A percentile compares a stretch with the other conserved stretches of the same genome.
These are phyloP conservation scores for Chenopodium quinoa DNA, from an alignment of 148 eudicot species.

Conservation along the genomic window DNA sequence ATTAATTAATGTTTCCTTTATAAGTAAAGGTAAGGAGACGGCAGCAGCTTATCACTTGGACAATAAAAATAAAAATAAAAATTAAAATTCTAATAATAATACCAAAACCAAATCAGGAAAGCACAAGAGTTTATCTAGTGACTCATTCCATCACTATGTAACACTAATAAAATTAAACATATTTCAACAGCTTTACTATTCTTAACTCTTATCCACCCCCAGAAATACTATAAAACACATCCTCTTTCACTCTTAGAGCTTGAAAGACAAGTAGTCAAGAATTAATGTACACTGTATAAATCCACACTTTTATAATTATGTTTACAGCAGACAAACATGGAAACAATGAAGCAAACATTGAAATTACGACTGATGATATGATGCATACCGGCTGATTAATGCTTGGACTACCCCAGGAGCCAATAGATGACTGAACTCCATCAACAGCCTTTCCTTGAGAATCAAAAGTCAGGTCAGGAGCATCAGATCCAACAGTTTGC, in stretches of 20 bases:
- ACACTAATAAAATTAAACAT: background rate
- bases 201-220: background rate
- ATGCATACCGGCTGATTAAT: slow-evolving; percentile 56
- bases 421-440: slow-evolving; percentile 46
- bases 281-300: background rate
- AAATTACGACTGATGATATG: background rate
- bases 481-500: slow-evolving; percentile 39
- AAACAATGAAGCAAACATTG: slow-evolving; percentile 8
- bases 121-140: background rate
- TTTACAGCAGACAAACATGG: slow-evolving; percentile 3
- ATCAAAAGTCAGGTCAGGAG: slow-evolving; percentile 41
- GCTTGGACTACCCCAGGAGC: slow-evolving; percentile 54
- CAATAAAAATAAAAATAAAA: background rate
- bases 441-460: slow-evolving; percentile 45
- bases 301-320: background rate
- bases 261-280: background rate
- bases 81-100: too few species aligned
- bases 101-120: background rate
- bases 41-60: background rate
- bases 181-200: background rate
- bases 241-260: background rate
- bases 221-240: background rate
- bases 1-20: background rate
- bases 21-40: background rate
- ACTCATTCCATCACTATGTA: background rate